phyloP scores from a whole-genome alignment of 176 grass and related monocot genomes.

The Coix lacrymajobi region DNA sequence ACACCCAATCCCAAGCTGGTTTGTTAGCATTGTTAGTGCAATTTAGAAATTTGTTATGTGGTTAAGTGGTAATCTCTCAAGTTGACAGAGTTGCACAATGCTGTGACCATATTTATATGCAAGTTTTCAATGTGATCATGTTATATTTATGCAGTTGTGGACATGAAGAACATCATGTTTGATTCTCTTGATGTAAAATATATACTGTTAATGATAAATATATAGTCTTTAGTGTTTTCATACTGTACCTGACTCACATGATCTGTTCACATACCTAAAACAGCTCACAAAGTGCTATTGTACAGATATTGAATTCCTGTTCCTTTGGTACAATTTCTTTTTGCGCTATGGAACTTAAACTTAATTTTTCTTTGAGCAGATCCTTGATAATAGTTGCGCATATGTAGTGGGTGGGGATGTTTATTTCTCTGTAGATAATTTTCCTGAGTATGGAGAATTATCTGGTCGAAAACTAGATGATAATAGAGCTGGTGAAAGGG shows the following conservation, averaged over 20 bases:
- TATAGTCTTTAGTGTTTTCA: neutral
- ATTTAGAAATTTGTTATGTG: neutral
- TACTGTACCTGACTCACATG: neutral
- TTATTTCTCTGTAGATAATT: constrained; percentile 88
- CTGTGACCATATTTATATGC: neutral
- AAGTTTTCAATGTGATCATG: neutral
- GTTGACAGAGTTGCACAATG: neutral
- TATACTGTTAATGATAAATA: neutral
- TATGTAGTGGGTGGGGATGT: constrained; percentile 81
- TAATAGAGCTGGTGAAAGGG: constrained; percentile 95
- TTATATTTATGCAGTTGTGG: neutral
- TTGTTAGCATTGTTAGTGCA: neutral
- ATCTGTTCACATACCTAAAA: neutral
- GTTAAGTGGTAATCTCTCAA: neutral
- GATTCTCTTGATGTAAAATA: neutral
- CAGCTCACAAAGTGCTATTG: neutral
- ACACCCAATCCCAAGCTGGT: neutral
- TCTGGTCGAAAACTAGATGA: constrained; percentile 96
- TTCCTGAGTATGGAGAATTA: constrained; percentile 72
- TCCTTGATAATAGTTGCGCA: constrained; percentile 74
- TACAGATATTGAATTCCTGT: neutral
- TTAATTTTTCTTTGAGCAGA: constrained; percentile 51
- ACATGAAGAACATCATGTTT: neutral
- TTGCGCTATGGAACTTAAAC: neutral
- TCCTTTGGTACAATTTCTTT: neutral